A percentile compares a stretch with the other conserved stretches of the same genome.
Conservation (phyloP, 2,329 filamentous ascomycete species). For the Scopulariopsis brevicaulis region DNA sequence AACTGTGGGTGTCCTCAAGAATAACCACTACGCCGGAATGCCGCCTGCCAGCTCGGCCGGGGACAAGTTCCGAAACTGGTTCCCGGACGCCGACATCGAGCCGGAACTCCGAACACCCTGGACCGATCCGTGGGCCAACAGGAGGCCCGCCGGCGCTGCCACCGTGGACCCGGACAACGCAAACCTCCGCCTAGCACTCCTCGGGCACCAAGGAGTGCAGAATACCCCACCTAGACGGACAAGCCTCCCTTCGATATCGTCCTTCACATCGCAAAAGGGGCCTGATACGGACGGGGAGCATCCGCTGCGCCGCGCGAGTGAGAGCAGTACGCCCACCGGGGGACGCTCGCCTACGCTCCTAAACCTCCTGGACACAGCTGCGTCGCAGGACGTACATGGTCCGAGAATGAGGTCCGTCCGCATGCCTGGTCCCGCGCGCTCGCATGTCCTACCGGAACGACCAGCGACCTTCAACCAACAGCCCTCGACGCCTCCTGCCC, state of each 20-base stretch:
- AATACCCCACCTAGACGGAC: background rate
- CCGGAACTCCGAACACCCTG: background rate
- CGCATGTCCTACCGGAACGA: background rate
- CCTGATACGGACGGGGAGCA: background rate
- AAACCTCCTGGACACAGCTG: background rate
- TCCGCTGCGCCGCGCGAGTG: background rate
- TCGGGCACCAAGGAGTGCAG: background rate
- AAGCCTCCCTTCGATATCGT: constrained; percentile 2
- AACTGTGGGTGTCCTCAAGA: background rate
- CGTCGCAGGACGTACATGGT: background rate
- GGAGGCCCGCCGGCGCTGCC: background rate
- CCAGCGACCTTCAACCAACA: background rate
- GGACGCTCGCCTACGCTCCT: background rate
- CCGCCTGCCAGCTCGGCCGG: background rate
- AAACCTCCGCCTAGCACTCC: background rate
- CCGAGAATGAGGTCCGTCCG: background rate
- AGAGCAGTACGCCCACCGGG: background rate
- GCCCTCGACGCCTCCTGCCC: background rate
- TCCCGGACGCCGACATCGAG: background rate
- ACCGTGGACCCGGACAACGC: background rate
- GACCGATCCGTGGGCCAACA: background rate
- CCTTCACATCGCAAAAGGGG: background rate
- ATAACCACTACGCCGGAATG: background rate
- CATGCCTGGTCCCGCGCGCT: background rate
- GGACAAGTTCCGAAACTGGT: constrained; percentile 1